phyloP scores from a whole-genome alignment of 352 stramenopile species.

The Peronospora belbahrii region DNA sequence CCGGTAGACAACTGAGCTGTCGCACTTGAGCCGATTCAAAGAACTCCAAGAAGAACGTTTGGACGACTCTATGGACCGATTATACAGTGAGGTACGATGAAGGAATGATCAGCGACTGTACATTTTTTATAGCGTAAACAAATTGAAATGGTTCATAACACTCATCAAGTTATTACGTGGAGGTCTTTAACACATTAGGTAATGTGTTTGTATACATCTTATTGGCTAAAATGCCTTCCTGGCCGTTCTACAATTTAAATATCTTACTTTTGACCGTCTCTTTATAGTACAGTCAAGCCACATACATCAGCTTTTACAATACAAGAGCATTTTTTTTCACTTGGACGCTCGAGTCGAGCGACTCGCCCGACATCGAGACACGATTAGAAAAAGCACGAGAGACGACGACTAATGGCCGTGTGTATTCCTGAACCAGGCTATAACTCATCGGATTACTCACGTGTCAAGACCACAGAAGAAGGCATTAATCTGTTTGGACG shows the following conservation, averaged over 20 bases:
- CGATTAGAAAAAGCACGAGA: neutral
- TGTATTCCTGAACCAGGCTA: slow-evolving; percentile 19
- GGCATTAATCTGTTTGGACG: slow-evolving; percentile 32
- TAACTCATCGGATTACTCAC: slow-evolving; percentile 12
- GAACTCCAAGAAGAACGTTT: too few species aligned
- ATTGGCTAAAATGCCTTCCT: slow-evolving; percentile 19
- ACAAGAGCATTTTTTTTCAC: neutral
- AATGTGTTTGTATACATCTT: neutral
- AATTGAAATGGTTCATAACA: slow-evolving; percentile 6
- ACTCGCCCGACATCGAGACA: neutral
- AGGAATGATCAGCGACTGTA: neutral
- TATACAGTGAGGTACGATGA: neutral
- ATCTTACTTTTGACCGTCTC: neutral
- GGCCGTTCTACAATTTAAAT: neutral
- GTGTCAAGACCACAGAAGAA: slow-evolving; percentile 12
- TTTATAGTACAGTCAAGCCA: slow-evolving; percentile 1
- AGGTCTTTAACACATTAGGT: slow-evolving; percentile 11
- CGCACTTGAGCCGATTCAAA: too few species aligned
- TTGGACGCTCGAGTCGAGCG: neutral
- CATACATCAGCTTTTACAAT: slow-evolving; percentile 3
- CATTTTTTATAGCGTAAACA: neutral
- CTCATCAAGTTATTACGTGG: slow-evolving; percentile 3
- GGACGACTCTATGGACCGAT: neutral
- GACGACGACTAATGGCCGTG: slow-evolving; percentile 19
- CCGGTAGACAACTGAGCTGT: neutral